Evolutionary conservation across 1,284 basidiomycete species (phyloP).

Genomic region (Microbotryum lychnidis-dioicae): DNA sequence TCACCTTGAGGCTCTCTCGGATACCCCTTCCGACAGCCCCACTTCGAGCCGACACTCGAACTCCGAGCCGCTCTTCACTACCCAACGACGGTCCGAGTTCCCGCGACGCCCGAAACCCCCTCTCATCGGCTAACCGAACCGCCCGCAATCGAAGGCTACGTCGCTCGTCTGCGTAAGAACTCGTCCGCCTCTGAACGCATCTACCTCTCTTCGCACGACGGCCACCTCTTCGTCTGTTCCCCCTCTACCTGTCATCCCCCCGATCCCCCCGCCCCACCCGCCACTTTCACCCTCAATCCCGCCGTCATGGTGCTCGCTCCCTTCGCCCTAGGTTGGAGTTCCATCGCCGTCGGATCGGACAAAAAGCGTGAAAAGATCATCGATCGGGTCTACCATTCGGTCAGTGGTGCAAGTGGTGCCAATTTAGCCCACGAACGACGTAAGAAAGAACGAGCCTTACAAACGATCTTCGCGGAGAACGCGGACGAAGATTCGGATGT

Average conservation of each 20-base stretch:
- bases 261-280: slow-evolving; percentile 12
- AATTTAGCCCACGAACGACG: background rate
- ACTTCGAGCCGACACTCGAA: slow-evolving; percentile 17
- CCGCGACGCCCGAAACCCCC: background rate
- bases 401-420: background rate
- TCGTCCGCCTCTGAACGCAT: slow-evolving; percentile 14
- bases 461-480: background rate
- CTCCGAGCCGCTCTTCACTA: slow-evolving; percentile 28
- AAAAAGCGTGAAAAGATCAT: slow-evolving; percentile 12
- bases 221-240: slow-evolving; percentile 21
- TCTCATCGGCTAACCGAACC: slow-evolving; percentile 24
- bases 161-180: slow-evolving; percentile 20
- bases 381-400: background rate
- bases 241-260: slow-evolving; percentile 21
- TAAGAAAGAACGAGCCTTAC: background rate
- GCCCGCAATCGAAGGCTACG: slow-evolving; percentile 31
- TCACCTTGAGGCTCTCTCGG: background rate
- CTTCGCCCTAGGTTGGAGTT: slow-evolving; percentile 19
- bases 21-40: background rate
- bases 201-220: slow-evolving; percentile 25
- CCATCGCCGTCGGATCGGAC: slow-evolving; percentile 5
- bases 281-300: slow-evolving; percentile 15
- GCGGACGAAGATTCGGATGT: background rate
- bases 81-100: slow-evolving; percentile 25
- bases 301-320: slow-evolving; percentile 25